Percentiles rank a stretch among this genome's conserved stretches.
These are phyloP conservation scores for Chaetomium sp. DNA, from an alignment of 2,329 filamentous ascomycete species.

Conservation along the genomic window DNA sequence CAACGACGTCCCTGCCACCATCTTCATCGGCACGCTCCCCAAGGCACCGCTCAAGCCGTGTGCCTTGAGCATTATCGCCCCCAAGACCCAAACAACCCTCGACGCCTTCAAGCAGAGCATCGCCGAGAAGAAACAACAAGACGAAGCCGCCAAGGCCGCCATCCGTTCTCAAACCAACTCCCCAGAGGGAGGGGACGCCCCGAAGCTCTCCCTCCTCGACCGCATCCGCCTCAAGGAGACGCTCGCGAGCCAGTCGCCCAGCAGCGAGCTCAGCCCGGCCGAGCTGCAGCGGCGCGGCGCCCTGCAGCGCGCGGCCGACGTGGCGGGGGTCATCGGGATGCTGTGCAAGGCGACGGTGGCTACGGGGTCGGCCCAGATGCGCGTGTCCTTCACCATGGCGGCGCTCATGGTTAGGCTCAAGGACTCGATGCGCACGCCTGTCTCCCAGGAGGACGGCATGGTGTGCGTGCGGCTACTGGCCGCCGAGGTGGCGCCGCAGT, in stretches of 20 bases:
- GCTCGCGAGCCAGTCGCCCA: conserved; percentile 48
- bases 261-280: conserved; percentile 51
- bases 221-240: conserved; percentile 72
- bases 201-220: conserved; percentile 70
- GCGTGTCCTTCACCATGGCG: conserved; percentile 67
- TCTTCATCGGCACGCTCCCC: conserved; percentile 61
- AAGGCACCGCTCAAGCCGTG: conserved; percentile 56
- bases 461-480: conserved; percentile 56
- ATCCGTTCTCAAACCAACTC: neutral
- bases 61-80: conserved; percentile 37
- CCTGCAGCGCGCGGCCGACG: conserved; percentile 67
- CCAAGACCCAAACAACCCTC: conserved; percentile 60
- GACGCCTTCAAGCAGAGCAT: conserved; percentile 67
- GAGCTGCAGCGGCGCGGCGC: conserved; percentile 65
- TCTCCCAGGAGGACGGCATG: conserved; percentile 56
- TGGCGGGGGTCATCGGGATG: conserved; percentile 68
- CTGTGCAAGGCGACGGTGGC: conserved; percentile 56
- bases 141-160: conserved; percentile 25
- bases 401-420: conserved; percentile 65
- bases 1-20: conserved; percentile 40
- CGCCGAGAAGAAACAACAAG: conserved; percentile 49
- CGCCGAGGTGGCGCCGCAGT: conserved; percentile 58
- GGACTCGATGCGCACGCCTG: conserved; percentile 64
- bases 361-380: conserved; percentile 50
- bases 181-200: conserved; percentile 25